Percentiles rank a stretch among this genome's conserved stretches.
phyloP scores from a whole-genome alignment of 805 yeast genomes.

The Kodamaea laetipori region DNA sequence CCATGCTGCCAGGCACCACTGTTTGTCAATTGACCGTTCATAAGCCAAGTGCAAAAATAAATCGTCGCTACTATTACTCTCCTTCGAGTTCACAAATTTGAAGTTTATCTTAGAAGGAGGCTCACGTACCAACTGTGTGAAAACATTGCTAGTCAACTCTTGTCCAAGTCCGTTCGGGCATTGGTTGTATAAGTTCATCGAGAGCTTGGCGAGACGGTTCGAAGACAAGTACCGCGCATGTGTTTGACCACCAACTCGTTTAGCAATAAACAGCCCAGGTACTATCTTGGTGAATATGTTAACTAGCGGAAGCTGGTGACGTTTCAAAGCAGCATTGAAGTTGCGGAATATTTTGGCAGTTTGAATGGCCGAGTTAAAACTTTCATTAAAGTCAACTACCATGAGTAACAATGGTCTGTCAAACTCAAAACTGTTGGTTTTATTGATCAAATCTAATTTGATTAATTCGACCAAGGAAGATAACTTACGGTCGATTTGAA shows the following conservation, averaged over 20 bases:
- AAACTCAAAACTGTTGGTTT: constrained; percentile 44
- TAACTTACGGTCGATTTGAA: constrained; percentile 31
- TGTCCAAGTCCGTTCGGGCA: constrained; percentile 42
- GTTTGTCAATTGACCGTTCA: constrained; percentile 74
- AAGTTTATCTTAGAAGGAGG: constrained; percentile 40
- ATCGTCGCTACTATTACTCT: constrained; percentile 53
- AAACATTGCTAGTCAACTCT: constrained; percentile 19
- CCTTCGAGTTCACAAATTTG: constrained; percentile 30
- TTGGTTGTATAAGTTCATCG: constrained; percentile 59
- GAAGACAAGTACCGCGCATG: constrained; percentile 31
- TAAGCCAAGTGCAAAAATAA: constrained; percentile 83
- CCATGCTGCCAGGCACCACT: constrained; percentile 90
- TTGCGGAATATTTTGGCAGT: constrained; percentile 49
- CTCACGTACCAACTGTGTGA: constrained; percentile 38
- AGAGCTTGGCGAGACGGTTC: constrained; percentile 43
- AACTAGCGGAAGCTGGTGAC: constrained; percentile 44
- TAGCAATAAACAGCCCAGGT: constrained; percentile 31
- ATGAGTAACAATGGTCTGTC: constrained; percentile 53
- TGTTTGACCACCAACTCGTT: constrained; percentile 10
- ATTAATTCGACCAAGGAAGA: constrained; percentile 38
- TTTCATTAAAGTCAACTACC: constrained; percentile 48
- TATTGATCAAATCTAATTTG: constrained; percentile 40
- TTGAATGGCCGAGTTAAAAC: constrained; percentile 47
- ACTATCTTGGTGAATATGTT: constrained; percentile 40
- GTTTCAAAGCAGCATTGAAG: constrained; percentile 41